Evolutionary conservation across 345 rosid genomes (phyloP), one percentile per base, ranked within the genome.

Genomic region (Linum tenue): DNA sequence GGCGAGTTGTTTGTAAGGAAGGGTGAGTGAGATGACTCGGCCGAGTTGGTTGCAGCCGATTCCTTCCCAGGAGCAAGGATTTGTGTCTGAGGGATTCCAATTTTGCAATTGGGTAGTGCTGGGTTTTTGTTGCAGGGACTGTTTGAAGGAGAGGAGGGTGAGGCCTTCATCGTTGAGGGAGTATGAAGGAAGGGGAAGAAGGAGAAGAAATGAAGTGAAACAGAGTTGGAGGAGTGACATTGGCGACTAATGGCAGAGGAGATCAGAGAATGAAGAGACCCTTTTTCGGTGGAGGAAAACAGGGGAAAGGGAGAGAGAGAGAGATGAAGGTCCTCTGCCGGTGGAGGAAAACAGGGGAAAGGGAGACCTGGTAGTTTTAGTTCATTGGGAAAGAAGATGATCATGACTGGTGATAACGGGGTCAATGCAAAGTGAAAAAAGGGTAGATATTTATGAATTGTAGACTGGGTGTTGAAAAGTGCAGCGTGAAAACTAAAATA

Each of bases 41-140:
- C 44, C 70, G 1, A 4, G 53, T 43, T 55, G 22, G 35, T 37
- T 8, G 65, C 77, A 74, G n/a, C 8, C 8, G 62, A 74, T 58
- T 44, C 73, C 77, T 60, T 56, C 9, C 77, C 73, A 74, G 0
- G 67, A 69, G 40, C 77, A 74, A 4, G 77, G 77, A 60, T 60
- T 61, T 3, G 16, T 22, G 63, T 73, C 67, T 0, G 66, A 61
- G 0, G 62, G 61, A 16, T 65, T 73, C 77, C 77, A 73, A 59
- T 65, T 65, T 55, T 43, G 56, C 12, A 74, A 37, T 41, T 0
- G 8, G 3, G 59, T 5, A 12, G 43, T 35, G 3, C 65, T 7
- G 39, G 69, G 57, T 22, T 40, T 55, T 4, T 55, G 17, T 53
- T 65, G 1, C 9, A 69, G 2, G 38, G 77, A 69, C n/a, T 74